Percentiles rank a stretch among this genome's conserved stretches.
These are phyloP conservation scores for Fraxinus baroniana DNA, from an alignment of 305 asterid genomes.

Conservation along the genomic window DNA sequence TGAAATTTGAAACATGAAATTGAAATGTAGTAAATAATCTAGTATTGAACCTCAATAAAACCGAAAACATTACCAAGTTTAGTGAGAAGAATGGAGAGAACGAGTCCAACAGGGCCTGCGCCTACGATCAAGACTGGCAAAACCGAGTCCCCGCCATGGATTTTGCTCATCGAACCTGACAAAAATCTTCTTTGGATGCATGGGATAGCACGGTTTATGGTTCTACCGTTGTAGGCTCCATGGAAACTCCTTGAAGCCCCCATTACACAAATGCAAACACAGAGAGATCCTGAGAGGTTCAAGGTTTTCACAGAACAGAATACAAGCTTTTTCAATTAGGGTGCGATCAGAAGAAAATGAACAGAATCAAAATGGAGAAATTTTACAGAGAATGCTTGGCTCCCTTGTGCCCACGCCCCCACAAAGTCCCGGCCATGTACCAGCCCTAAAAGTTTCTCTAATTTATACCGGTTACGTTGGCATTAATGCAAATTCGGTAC, in stretches of 20 bases:
- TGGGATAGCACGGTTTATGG: slow-evolving; percentile 16
- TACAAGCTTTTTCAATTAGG: background rate
- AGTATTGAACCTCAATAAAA: background rate
- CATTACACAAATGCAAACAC: slow-evolving; percentile 26
- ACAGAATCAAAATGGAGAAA: background rate
- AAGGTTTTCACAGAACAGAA: background rate
- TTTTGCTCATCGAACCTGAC: slow-evolving; percentile 30
- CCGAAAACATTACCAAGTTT: slow-evolving; percentile 54
- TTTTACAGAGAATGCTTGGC: background rate
- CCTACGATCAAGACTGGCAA: slow-evolving; percentile 86
- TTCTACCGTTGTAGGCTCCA: slow-evolving; percentile 25
- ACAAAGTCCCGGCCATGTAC: background rate
- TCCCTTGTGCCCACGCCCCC: background rate
- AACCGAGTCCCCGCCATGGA: slow-evolving; percentile 35
- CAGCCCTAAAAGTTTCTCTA: background rate
- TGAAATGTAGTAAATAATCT: background rate
- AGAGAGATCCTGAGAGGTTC: background rate
- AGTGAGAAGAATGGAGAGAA: slow-evolving; percentile 77
- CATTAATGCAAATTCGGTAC: too few species aligned
- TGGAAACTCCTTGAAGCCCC: slow-evolving; percentile 34
- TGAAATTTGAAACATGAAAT: background rate
- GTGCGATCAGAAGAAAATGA: background rate
- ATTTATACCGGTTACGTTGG: too few species aligned
- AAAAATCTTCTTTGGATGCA: slow-evolving; percentile 38
- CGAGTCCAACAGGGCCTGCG: slow-evolving; percentile 95